phyloP scores from a whole-genome alignment of 495 filamentous ascomycete genomes.

The Penicillium samsonianum region DNA sequence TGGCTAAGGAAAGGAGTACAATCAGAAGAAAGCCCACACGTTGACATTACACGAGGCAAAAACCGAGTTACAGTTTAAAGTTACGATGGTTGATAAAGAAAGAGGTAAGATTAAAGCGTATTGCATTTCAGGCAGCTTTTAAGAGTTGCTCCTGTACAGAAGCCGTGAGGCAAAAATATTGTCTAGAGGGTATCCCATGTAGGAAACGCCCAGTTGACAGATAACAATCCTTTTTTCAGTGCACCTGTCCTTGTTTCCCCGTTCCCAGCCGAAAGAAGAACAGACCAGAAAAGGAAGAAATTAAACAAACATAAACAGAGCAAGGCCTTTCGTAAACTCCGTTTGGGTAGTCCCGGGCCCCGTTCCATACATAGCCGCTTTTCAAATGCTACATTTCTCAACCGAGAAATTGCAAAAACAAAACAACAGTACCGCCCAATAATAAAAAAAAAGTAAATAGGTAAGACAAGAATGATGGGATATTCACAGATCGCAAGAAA shows the following conservation, averaged over 20 bases:
- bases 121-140: constrained; percentile 26
- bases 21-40: too few species aligned
- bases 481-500: constrained; percentile 33
- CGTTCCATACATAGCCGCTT: constrained; percentile 25
- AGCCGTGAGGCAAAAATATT: constrained; percentile 24
- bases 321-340: constrained; percentile 16
- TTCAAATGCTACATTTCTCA: constrained; percentile 23
- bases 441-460: constrained; percentile 10
- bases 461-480: constrained; percentile 13
- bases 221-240: constrained; percentile 18
- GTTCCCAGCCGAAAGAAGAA: constrained; percentile 13
- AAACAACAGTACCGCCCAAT: constrained; percentile 29
- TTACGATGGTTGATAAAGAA: background rate
- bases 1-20: too few species aligned
- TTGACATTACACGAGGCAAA: background rate
- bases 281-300: constrained; percentile 19
- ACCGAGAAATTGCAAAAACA: constrained; percentile 17
- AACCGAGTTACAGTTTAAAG: background rate
- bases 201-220: constrained; percentile 21
- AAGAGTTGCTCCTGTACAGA: constrained; percentile 27
- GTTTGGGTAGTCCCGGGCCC: constrained; percentile 22
- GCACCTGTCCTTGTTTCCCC: constrained; percentile 1
- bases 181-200: constrained; percentile 26
- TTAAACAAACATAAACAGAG: constrained; percentile 13
- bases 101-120: constrained; percentile 12